Conservation (phyloP, 768 basidiomycete genomes). For the Suillus subaureus region DNA sequence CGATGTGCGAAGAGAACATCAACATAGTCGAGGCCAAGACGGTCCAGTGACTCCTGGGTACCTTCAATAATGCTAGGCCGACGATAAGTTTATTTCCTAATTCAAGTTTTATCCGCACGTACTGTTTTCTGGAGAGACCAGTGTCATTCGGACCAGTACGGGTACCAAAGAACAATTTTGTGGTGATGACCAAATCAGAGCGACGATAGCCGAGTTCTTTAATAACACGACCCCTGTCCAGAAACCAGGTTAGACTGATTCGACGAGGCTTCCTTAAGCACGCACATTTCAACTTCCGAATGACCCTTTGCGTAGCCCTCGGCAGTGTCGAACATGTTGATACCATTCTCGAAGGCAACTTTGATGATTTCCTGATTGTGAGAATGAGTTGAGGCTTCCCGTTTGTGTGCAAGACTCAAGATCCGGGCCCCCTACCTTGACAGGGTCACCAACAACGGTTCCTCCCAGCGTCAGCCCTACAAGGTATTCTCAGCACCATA, state of each 20-base stretch:
- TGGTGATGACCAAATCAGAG: constrained; percentile 53
- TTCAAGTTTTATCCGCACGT: constrained; percentile 7
- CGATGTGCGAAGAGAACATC: constrained; percentile 54
- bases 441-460: constrained; percentile 52
- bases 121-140: constrained; percentile 38
- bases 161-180: constrained; percentile 62
- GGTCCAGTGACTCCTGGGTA: constrained; percentile 47
- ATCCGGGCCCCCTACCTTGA: constrained; percentile 37
- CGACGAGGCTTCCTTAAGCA: neutral
- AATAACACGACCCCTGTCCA: constrained; percentile 50
- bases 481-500: neutral
- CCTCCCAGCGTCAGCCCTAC: constrained; percentile 50
- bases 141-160: constrained; percentile 46
- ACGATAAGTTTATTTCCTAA: neutral
- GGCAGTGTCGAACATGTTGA: constrained; percentile 54
- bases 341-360: constrained; percentile 52
- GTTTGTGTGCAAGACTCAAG: neutral
- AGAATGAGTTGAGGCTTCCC: neutral
- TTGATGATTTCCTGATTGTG: constrained; percentile 50
- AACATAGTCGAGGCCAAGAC: constrained; percentile 58
- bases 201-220: constrained; percentile 54
- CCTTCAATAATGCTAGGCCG: constrained; percentile 57
- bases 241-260: neutral
- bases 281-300: constrained; percentile 56
- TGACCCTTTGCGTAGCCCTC: constrained; percentile 48